Evolutionary conservation across 2,329 filamentous ascomycete species (phyloP), one percentile per base, ranked within the genome.

Genomic region (Rutstroemia sydowiana): DNA sequence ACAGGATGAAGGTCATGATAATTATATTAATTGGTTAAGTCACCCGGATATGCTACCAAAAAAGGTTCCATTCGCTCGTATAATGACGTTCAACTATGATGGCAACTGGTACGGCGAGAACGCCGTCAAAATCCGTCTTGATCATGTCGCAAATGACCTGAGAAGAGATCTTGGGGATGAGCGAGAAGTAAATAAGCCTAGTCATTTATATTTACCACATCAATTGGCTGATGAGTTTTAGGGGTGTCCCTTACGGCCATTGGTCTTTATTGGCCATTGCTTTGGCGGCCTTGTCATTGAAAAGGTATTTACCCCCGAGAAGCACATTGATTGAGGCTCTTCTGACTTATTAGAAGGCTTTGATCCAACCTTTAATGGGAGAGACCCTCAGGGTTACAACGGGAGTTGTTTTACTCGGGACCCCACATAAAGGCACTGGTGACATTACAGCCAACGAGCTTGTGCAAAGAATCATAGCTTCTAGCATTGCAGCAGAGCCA

Each of bases 1-100:
- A n/a, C n/a, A n/a, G n/a, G n/a, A n/a, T n/a, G n/a, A n/a, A n/a
- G n/a, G n/a, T n/a, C n/a, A 37, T 9, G 41, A 44, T 21, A 37
- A 37, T 14, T 5, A 11, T 37, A 37, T 37, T 11, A 37, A 37
- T 37, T 37, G 13, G 34, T 11, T 37, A 6, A 37, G 34, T 16
- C 14, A 37, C 18, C 34, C 13, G 18, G 18, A 14, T 2, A 37
- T 37, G 13, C 34, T 37, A n/a, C 13, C 13, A 37, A 16, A 5
- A 36, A 5, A 14, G 26, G 11, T 48, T 20, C 23, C 32, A 6
- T 41, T 41, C 31, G 23, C 36, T 7, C 46, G 46, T 20, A 48
- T 48, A 40, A 39, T 48, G 7, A 20, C 26, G 6, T 48, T 40
- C 23, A 41, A 41, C 18, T 48, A 48, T 32, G 36, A 48, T 41